phyloP scores from a whole-genome alignment of 768 basidiomycete genomes.

The Melanogaster broomeanus region DNA sequence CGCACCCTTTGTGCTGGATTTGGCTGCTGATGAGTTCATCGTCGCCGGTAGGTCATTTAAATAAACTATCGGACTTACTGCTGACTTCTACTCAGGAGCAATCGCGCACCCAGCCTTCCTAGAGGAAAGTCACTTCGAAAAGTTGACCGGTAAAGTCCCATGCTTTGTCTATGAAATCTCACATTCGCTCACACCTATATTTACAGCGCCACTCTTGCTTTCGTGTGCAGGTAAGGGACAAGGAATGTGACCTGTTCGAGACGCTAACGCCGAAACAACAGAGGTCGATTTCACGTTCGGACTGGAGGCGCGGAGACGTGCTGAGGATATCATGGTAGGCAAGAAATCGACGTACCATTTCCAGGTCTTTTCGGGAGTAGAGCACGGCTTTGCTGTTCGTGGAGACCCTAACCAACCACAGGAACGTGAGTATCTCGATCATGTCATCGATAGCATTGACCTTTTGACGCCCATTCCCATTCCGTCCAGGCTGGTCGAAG shows the following conservation, averaged over 20 bases:
- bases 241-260: neutral
- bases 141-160: conserved; percentile 42
- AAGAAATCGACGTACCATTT: conserved; percentile 51
- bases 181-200: neutral
- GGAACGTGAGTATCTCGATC: conserved; percentile 15
- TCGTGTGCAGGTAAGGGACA: conserved; percentile 22
- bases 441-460: no score
- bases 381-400: conserved; percentile 24
- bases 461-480: neutral
- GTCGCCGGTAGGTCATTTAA: conserved; percentile 40
- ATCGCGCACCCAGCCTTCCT: conserved; percentile 54
- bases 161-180: neutral
- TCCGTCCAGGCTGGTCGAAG: conserved; percentile 53
- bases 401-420: conserved; percentile 14
- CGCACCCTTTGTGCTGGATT: conserved; percentile 48
- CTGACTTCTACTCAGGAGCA: conserved; percentile 34
- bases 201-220: conserved; percentile 18
- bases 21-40: conserved; percentile 43
- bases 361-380: conserved; percentile 53
- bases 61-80: neutral
- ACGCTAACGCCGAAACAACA: conserved; percentile 17
- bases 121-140: conserved; percentile 53
- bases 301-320: conserved; percentile 46
- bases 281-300: conserved; percentile 56
- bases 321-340: conserved; percentile 54